These are phyloP conservation scores for Nothophytophthora sp. DNA, from an alignment of 352 stramenopile genomes.

Conservation along the genomic window DNA sequence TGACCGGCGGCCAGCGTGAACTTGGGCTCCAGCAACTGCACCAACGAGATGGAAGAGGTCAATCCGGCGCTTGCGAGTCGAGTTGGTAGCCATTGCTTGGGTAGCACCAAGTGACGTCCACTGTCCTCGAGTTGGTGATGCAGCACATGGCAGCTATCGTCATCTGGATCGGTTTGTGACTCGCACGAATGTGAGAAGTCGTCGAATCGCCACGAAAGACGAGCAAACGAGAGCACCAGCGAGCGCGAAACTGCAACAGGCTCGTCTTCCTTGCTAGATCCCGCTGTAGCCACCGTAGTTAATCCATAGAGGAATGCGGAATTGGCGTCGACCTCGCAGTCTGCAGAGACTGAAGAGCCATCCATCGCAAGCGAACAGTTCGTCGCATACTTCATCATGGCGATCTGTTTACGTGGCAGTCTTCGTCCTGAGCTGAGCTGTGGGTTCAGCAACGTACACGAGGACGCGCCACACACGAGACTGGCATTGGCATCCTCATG, in stretches of 20 bases:
- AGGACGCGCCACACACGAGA: slow-evolving; percentile 22
- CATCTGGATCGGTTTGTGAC: not conserved
- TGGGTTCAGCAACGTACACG: slow-evolving; percentile 24
- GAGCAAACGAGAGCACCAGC: slow-evolving; percentile 36
- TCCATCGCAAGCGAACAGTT: slow-evolving; percentile 12
- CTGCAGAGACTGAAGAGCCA: not conserved
- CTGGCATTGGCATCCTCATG: slow-evolving; percentile 8
- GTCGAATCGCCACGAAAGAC: slow-evolving; percentile 42
- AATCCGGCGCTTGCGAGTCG: slow-evolving; percentile 12
- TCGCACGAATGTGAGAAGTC: slow-evolving; percentile 21
- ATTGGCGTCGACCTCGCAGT: slow-evolving; percentile 11
- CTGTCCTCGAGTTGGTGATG: slow-evolving; percentile 28
- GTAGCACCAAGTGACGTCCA: slow-evolving; percentile 30
- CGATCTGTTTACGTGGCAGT: slow-evolving; percentile 31
- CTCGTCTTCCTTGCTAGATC: not conserved
- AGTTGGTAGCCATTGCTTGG: slow-evolving; percentile 19
- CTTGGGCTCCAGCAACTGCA: slow-evolving; percentile 44
- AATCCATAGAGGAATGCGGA: slow-evolving; percentile 42
- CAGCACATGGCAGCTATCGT: slow-evolving; percentile 28
- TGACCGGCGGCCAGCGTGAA: slow-evolving; percentile 8
- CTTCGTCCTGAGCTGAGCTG: not conserved
- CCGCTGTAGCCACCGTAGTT: slow-evolving; percentile 16
- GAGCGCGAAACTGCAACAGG: slow-evolving; percentile 2
- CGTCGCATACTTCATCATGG: slow-evolving; percentile 17
- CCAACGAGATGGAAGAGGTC: slow-evolving; percentile 21